These are phyloP conservation scores for Cyamopsis tetragonoloba DNA, from an alignment of 306 rosid species.

Conservation along the genomic window DNA sequence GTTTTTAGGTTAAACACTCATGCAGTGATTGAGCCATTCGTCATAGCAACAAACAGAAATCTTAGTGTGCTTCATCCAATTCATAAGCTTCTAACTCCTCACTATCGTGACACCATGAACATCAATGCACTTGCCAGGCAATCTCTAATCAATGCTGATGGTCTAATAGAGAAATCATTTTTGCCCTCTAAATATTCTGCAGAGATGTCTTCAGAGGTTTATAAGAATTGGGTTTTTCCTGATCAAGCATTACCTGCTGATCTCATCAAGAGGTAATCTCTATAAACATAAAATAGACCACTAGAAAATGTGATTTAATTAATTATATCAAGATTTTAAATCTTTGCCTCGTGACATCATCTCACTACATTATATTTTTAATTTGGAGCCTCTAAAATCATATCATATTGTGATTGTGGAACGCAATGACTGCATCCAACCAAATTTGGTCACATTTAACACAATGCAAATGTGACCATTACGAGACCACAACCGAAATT, in stretches of 20 bases:
- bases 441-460: too few species aligned
- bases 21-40: conserved; percentile 67
- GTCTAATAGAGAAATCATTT: conserved; percentile 53
- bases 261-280: conserved; percentile 43
- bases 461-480: too few species aligned
- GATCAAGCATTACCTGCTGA: conserved; percentile 71
- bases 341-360: too few species aligned
- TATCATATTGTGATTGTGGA: too few species aligned
- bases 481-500: too few species aligned
- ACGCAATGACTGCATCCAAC: too few species aligned
- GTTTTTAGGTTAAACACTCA: conserved; percentile 67
- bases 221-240: conserved; percentile 65
- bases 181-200: conserved; percentile 52
- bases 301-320: background rate
- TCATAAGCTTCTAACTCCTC: conserved; percentile 65
- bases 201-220: conserved; percentile 63
- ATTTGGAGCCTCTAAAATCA: too few species aligned
- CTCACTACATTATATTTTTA: too few species aligned
- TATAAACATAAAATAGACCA: background rate
- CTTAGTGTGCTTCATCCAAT: conserved; percentile 72
- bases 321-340: too few species aligned
- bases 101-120: conserved; percentile 75
- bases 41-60: conserved; percentile 75
- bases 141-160: conserved; percentile 55
- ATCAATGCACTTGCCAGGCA: conserved; percentile 65